These are phyloP conservation scores for Tephrocybe rancida DNA, from an alignment of 768 basidiomycete species.

Conservation along the genomic window DNA sequence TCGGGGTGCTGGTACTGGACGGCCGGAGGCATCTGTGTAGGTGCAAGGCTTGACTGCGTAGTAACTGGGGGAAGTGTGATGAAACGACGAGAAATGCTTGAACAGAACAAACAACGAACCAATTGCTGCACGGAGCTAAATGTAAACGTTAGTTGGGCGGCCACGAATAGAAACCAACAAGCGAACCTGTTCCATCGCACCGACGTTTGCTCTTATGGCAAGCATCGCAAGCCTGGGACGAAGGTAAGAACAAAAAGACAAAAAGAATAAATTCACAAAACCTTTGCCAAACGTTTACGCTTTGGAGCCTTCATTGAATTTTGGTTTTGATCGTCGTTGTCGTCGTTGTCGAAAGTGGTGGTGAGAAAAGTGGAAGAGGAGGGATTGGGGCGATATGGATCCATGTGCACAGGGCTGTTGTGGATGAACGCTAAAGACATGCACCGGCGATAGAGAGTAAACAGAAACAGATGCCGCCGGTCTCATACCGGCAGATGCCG, in stretches of 20 bases:
- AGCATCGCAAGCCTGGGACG: slow-evolving; percentile 68
- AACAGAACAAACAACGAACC: slow-evolving; percentile 45
- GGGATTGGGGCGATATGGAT: slow-evolving; percentile 31
- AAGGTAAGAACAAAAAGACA: slow-evolving; percentile 14
- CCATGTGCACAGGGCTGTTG: slow-evolving; percentile 35
- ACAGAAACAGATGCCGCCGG: slow-evolving; percentile 34
- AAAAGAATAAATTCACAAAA: slow-evolving; percentile 14
- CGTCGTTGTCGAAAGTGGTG: slow-evolving; percentile 26
- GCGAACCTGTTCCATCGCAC: slow-evolving; percentile 77
- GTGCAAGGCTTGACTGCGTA: slow-evolving; percentile 82
- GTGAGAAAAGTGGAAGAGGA: slow-evolving; percentile 24
- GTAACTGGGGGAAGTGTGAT: slow-evolving; percentile 47
- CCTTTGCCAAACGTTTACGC: slow-evolving; percentile 59
- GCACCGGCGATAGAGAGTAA: slow-evolving; percentile 24
- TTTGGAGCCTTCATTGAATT: slow-evolving; percentile 50
- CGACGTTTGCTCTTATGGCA: slow-evolving; percentile 86
- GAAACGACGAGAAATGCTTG: slow-evolving; percentile 3
- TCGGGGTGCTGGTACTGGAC: slow-evolving; percentile 75
- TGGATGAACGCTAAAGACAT: slow-evolving; percentile 20
- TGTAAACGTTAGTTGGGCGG: slow-evolving; percentile 16
- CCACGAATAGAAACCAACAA: slow-evolving; percentile 17
- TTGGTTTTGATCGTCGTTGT: slow-evolving; percentile 30
- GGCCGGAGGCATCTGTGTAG: slow-evolving; percentile 79
- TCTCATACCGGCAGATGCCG: slow-evolving; percentile 22
- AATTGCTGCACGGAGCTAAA: slow-evolving; percentile 80